Percentiles rank a stretch among this genome's conserved stretches.
phyloP scores from a whole-genome alignment of 164 flowering plant genomes.

The Sextonia rubra region DNA sequence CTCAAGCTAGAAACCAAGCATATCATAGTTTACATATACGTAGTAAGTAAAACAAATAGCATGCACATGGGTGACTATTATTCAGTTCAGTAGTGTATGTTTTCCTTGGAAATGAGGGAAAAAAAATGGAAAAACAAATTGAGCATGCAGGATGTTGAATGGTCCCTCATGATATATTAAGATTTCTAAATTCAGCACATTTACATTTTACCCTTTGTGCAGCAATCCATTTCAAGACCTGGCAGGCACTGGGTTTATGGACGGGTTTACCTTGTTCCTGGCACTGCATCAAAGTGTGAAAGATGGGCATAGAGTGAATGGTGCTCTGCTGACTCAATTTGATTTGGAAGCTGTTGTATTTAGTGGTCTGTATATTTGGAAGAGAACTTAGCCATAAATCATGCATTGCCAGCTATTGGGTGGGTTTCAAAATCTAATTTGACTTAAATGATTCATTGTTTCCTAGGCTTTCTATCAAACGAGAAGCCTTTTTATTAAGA shows the following conservation, averaged over 20 bases:
- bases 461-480: too few relatives aligned
- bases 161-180: neutral
- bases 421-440: too few relatives aligned
- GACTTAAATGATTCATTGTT: too few relatives aligned
- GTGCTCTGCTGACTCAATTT: neutral
- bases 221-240: slow-evolving; percentile 53
- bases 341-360: slow-evolving; percentile 1
- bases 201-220: slow-evolving; percentile 23
- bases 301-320: slow-evolving; percentile 25
- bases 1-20: too few relatives aligned
- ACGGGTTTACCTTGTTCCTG: slow-evolving; percentile 69
- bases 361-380: neutral
- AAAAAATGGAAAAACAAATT: too few relatives aligned
- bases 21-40: too few relatives aligned
- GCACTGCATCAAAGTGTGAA: slow-evolving; percentile 31
- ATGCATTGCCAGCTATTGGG: neutral
- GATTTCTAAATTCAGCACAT: neutral
- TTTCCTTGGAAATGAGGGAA: too few relatives aligned
- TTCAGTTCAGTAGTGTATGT: too few relatives aligned
- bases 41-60: too few relatives aligned
- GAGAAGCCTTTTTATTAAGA: too few relatives aligned
- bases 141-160: too few relatives aligned
- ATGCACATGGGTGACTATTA: too few relatives aligned
- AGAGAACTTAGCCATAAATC: neutral
- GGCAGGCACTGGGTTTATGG: slow-evolving; percentile 84